Evolutionary conservation across 345 rosid species (phyloP).

Genomic region (Eucalyptus globulus): DNA sequence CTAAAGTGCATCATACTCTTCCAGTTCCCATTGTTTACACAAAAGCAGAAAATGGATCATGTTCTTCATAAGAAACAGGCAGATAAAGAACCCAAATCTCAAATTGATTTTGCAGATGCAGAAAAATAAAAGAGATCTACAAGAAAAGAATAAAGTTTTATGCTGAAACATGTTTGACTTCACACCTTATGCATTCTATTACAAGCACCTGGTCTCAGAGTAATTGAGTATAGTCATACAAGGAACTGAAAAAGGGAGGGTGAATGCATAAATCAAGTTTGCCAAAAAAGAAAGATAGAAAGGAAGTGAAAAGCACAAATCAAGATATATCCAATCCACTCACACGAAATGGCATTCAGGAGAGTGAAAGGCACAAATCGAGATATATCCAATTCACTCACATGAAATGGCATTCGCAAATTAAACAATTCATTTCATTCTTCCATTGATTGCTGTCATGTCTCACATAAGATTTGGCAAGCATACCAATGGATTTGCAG

Average conservation of each 20-base stretch:
- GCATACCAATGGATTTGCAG: slow-evolving; percentile 89
- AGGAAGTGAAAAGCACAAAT: not conserved
- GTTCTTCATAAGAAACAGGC: not conserved
- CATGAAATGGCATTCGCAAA: not conserved
- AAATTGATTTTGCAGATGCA: not conserved
- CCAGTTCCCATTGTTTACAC: not conserved
- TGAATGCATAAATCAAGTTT: not conserved
- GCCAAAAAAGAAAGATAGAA: not conserved
- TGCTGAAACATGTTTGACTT: not conserved
- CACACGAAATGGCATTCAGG: not conserved
- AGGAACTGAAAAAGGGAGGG: not conserved
- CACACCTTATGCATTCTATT: not conserved
- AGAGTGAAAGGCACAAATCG: not conserved
- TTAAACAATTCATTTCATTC: not conserved
- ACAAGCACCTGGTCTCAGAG: not conserved
- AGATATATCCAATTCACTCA: not conserved
- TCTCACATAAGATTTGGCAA: not conserved
- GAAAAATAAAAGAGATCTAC: not conserved
- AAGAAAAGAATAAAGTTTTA: not conserved
- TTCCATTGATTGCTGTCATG: not conserved
- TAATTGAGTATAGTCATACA: not conserved
- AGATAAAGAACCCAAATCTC: not conserved
- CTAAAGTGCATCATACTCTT: not conserved
- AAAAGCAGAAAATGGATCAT: not conserved
- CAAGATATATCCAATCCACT: not conserved